Conservation (phyloP, 768 basidiomycete species). For the Cyathus striatus region DNA sequence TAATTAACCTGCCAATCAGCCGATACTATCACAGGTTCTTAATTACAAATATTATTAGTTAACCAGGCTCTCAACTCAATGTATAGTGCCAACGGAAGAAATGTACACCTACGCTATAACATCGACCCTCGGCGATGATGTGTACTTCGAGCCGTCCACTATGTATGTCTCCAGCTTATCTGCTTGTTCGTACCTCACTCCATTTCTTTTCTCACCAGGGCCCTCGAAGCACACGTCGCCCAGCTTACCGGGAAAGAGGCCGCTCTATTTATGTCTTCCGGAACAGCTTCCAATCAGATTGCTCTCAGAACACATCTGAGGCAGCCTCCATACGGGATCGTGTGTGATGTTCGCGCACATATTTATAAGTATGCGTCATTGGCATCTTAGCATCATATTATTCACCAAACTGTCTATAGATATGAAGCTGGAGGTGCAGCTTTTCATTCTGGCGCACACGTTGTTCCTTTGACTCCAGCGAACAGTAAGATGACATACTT, state of each 20-base stretch:
- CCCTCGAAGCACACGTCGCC: constrained; percentile 69
- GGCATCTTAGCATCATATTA: not conserved
- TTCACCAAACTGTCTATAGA: constrained; percentile 22
- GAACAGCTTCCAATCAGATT: constrained; percentile 88
- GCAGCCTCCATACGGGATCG: constrained; percentile 86
- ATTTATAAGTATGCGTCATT: constrained; percentile 52
- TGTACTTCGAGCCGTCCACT: constrained; percentile 62
- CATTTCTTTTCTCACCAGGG: constrained; percentile 18
- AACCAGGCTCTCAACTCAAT: not conserved
- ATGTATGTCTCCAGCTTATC: constrained; percentile 19
- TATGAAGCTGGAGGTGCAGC: constrained; percentile 92
- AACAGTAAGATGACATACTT: constrained; percentile 39
- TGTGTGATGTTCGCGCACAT: constrained; percentile 87
- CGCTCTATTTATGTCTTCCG: constrained; percentile 80
- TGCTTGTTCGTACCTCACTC: not conserved
- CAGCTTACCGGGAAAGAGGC: constrained; percentile 86
- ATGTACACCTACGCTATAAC: constrained; percentile 70
- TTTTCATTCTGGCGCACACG: constrained; percentile 71
- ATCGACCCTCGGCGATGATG: constrained; percentile 75
- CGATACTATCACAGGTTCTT: constrained; percentile 47
- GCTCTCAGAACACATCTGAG: constrained; percentile 82
- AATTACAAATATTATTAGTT: too few relatives aligned
- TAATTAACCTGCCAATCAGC: constrained; percentile 20
- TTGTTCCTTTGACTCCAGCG: constrained; percentile 55
- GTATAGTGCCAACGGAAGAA: constrained; percentile 57